Percentiles rank a stretch among this genome's conserved stretches.
phyloP scores from a whole-genome alignment of 163 green algal species.

The Scenedesmus sp. region DNA sequence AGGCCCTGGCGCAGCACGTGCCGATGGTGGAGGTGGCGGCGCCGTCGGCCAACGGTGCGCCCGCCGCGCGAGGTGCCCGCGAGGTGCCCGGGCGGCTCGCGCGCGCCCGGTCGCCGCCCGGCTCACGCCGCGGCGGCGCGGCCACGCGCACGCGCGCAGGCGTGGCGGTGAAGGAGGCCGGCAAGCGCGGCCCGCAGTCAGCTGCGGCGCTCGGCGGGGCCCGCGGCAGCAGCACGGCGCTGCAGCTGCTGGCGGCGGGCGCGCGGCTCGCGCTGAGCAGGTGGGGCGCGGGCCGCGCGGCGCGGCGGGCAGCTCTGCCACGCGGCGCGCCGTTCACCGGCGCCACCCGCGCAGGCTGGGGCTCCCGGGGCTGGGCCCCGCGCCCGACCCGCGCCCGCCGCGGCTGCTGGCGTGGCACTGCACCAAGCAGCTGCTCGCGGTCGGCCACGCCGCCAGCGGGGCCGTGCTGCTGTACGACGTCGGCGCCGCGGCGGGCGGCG shows the following conservation, averaged over 20 bases:
- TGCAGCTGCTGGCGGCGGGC: constrained; percentile 1
- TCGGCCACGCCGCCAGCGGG: constrained; percentile 2
- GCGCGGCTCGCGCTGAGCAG: not conserved
- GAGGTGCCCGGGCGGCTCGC: too few relatives aligned
- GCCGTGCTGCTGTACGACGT: constrained; percentile 41
- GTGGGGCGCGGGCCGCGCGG: too few relatives aligned
- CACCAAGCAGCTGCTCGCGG: constrained; percentile 26
- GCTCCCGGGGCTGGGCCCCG: not conserved
- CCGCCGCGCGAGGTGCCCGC: too few relatives aligned
- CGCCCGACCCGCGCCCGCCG: not conserved
- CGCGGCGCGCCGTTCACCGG: too few relatives aligned
- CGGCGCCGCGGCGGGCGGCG: not conserved
- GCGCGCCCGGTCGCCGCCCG: too few relatives aligned
- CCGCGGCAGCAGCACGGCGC: not conserved
- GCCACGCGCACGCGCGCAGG: too few relatives aligned
- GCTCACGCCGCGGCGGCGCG: too few relatives aligned
- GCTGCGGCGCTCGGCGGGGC: too few relatives aligned
- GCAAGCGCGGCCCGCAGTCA: too few relatives aligned
- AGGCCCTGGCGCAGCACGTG: constrained; percentile 20
- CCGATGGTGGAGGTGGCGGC: not conserved
- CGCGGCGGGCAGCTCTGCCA: too few relatives aligned
- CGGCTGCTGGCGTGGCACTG: constrained; percentile 34
- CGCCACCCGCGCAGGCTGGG: not conserved
- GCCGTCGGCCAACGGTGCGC: not conserved
- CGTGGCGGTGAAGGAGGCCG: too few relatives aligned